phyloP scores from a whole-genome alignment of 75 land plant genomes.

The Cupressus sempervirens region DNA sequence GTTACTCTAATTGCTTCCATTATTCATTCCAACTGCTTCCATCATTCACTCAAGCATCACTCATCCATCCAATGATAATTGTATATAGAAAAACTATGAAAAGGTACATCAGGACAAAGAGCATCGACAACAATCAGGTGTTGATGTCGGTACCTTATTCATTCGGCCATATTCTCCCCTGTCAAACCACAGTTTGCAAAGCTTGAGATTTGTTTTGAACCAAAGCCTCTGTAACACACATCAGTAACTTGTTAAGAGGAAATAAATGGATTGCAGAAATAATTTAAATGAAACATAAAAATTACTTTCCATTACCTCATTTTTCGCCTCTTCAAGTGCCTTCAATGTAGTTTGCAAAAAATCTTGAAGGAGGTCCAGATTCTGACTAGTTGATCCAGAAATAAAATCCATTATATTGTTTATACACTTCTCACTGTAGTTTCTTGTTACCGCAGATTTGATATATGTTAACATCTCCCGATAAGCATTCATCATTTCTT shows the following conservation, averaged over 20 bases:
- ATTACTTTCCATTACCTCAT: conserved; percentile 54
- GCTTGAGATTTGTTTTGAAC: conserved; percentile 96
- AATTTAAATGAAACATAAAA: neutral
- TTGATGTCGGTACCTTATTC: conserved; percentile 64
- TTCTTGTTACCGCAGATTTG: conserved; percentile 93
- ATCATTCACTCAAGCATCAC: neutral
- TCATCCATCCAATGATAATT: neutral
- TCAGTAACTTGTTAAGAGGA: neutral
- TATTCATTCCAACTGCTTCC: neutral
- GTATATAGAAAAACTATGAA: neutral
- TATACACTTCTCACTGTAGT: conserved; percentile 97
- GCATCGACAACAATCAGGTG: neutral
- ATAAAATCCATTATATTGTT: conserved; percentile 94
- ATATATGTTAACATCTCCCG: conserved; percentile 96
- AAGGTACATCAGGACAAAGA: neutral
- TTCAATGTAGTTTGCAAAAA: conserved; percentile 90
- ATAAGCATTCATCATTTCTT: conserved; percentile 95
- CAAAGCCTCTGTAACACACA: conserved; percentile 71
- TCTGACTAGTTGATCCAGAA: conserved; percentile 87
- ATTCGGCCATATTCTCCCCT: conserved; percentile 96
- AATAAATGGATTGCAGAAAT: neutral
- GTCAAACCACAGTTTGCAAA: conserved; percentile 97
- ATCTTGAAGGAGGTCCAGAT: conserved; percentile 78
- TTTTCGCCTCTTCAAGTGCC: conserved; percentile 96
- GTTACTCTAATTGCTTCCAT: neutral